Evolutionary conservation across 129 eudicot species (phyloP).

Genomic region (Pulicaria dysenterica): DNA sequence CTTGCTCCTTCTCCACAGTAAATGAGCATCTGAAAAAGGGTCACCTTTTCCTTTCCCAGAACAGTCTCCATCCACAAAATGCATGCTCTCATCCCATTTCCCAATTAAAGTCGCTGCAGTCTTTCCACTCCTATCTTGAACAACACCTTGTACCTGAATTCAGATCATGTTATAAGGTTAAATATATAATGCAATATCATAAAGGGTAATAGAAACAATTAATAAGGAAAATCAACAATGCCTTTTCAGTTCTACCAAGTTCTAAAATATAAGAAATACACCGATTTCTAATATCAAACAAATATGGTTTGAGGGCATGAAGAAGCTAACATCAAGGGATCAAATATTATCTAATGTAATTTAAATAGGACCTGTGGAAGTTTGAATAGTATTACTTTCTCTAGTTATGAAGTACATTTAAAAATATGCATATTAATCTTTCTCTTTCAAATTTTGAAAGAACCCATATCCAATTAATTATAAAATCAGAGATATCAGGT

Average conservation of each 20-base stretch:
- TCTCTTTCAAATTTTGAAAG: background rate
- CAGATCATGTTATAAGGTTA: slow-evolving; percentile 9
- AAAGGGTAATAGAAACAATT: no score
- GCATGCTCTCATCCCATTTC: slow-evolving; percentile 99
- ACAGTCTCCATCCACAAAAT: slow-evolving; percentile 73
- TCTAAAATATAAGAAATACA: background rate
- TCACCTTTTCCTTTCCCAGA: slow-evolving; percentile 77
- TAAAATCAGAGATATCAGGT: background rate
- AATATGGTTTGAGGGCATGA: background rate
- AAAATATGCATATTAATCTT: slow-evolving; percentile 1
- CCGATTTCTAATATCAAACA: background rate
- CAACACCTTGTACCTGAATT: slow-evolving; percentile 87
- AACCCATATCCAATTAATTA: background rate
- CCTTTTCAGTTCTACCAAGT: background rate
- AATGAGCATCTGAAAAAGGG: slow-evolving; percentile 60
- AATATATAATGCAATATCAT: background rate
- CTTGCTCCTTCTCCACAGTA: slow-evolving; percentile 94
- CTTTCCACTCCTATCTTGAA: slow-evolving; percentile 84
- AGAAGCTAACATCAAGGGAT: slow-evolving; percentile 8
- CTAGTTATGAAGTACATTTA: background rate
- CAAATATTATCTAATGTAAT: background rate
- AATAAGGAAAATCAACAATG: no score
- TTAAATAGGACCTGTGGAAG: background rate
- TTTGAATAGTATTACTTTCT: background rate
- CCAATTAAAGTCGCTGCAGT: slow-evolving; percentile 90